Evolutionary conservation across 768 basidiomycete genomes (phyloP), one percentile per base, ranked within the genome.

Genomic region (Sarcodon sp.): DNA sequence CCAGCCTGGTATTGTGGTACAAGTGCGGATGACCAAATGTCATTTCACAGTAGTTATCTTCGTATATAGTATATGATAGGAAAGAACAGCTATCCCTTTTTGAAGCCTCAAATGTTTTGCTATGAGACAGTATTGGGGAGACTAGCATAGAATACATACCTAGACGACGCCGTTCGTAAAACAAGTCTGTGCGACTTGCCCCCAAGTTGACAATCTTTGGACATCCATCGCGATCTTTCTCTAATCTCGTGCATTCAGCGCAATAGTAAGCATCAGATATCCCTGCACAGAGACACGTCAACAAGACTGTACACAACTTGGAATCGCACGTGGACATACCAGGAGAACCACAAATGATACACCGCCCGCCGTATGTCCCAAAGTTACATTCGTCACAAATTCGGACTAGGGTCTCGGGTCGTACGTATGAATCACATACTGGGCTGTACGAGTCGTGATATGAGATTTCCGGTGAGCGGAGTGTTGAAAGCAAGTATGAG

Each of bases 381-480:
- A 98, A 99, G 66, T 98, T 98, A 67, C 96, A 99, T 70, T 99
- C 96, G 63, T 99, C 96, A 65, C 96, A 99, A 55, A 97, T 97
- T 53, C 94, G 80, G 50, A 98, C 96, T 54, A 98, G 76, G 18
- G 94, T 98, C 68, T 94, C 93, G 57, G 96, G 96, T 57, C 96
- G 80, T 53, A 99, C 96, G 68, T 98, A 98, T 49, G 94, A 97
- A 70, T 99, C 94, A 70, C 94, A 99, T 41, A 97, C 89, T 7
- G 94, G 94, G 64, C 94, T 99, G 49, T 7, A 16, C 12, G 32
- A 16, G 37, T 27, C 21, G 21, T 27, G 21, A 27, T 27, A 27
- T 27, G 21, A 27, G 21, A 27, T 27, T 27, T 27, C 21, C 16
- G 10, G 6, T 4, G 46, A 10, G 27, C 21, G 10, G n/a, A 18